These are phyloP conservation scores for Neurospora cerealis DNA, from an alignment of 495 filamentous ascomycete genomes.

Conservation along the genomic window DNA sequence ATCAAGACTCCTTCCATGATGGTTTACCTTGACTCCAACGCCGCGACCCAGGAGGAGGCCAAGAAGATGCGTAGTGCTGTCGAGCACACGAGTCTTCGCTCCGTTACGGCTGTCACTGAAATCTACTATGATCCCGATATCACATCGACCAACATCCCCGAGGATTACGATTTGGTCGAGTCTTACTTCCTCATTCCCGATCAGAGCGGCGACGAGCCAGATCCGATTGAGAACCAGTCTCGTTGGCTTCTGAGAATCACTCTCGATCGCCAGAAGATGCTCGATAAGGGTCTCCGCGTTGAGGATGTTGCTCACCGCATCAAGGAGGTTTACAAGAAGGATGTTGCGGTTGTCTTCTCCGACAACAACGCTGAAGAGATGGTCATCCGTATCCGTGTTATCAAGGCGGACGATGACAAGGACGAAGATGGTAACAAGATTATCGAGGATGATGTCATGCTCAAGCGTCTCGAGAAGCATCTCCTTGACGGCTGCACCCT, in stretches of 20 bases:
- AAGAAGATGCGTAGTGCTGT: constrained; percentile 78
- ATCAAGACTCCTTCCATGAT: constrained; percentile 99
- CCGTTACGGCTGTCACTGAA: constrained; percentile 82
- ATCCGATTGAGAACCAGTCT: constrained; percentile 63
- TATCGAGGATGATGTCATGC: constrained; percentile 77
- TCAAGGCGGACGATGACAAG: constrained; percentile 56
- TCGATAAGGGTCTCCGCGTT: constrained; percentile 87
- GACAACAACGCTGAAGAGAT: constrained; percentile 97
- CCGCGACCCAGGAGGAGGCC: constrained; percentile 62
- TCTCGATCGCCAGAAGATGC: constrained; percentile 83
- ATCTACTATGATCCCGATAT: constrained; percentile 97
- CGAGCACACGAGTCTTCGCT: constrained; percentile 91
- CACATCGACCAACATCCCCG: constrained; percentile 69
- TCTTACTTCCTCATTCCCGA: constrained; percentile 96
- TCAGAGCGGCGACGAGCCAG: constrained; percentile 51
- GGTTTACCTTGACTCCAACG: constrained; percentile 63
- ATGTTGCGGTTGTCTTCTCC: constrained; percentile 89
- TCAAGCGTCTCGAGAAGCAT: constrained; percentile 83
- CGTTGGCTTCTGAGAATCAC: constrained; percentile 92
- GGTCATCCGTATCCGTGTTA: constrained; percentile 84
- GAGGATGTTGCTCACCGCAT: constrained; percentile 86
- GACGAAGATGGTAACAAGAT: constrained; percentile 68
- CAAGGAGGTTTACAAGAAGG: constrained; percentile 75
- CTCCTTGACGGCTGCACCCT: constrained; percentile 83
- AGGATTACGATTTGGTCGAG: constrained; percentile 87